Conservation (phyloP, 148 eudicot genomes). For the Amaranthus palmeri region DNA sequence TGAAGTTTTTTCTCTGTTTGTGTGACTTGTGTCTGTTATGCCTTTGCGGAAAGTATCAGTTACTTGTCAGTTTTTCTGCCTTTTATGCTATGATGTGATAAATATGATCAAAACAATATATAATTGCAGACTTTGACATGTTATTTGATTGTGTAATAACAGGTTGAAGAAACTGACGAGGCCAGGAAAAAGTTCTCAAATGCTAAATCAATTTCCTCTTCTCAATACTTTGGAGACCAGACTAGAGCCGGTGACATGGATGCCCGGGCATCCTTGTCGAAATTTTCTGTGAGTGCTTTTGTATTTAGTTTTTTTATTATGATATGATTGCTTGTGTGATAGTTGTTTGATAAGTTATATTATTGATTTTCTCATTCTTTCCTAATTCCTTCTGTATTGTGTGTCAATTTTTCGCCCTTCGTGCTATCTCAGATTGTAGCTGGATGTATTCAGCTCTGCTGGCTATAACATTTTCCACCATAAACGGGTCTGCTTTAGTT, state of each 20-base stretch:
- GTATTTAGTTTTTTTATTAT: background rate
- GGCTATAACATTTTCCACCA: background rate
- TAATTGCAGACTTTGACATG: background rate
- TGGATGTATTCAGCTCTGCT: background rate
- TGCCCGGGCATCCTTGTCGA: conserved; percentile 62
- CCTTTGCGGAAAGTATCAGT: background rate
- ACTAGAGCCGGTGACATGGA: conserved; percentile 43
- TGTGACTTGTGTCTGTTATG: background rate
- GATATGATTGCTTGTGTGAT: background rate
- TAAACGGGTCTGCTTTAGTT: background rate
- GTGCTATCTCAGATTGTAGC: background rate
- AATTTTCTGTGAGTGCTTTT: conserved; percentile 59
- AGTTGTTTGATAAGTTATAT: background rate
- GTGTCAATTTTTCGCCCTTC: background rate
- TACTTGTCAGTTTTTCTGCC: background rate
- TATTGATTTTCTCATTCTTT: background rate
- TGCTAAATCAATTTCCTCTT: conserved; percentile 93
- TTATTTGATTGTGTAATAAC: conserved; percentile 12
- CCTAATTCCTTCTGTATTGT: background rate
- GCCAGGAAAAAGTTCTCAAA: conserved; percentile 95
- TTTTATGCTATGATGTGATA: background rate
- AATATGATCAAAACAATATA: background rate
- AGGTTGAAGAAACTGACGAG: conserved; percentile 91
- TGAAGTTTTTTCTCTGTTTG: background rate
- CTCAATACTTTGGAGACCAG: conserved; percentile 83